Percentiles rank a stretch among this genome's conserved stretches.
Evolutionary conservation across 768 basidiomycete species (phyloP).

Genomic region (Epithele typhae): DNA sequence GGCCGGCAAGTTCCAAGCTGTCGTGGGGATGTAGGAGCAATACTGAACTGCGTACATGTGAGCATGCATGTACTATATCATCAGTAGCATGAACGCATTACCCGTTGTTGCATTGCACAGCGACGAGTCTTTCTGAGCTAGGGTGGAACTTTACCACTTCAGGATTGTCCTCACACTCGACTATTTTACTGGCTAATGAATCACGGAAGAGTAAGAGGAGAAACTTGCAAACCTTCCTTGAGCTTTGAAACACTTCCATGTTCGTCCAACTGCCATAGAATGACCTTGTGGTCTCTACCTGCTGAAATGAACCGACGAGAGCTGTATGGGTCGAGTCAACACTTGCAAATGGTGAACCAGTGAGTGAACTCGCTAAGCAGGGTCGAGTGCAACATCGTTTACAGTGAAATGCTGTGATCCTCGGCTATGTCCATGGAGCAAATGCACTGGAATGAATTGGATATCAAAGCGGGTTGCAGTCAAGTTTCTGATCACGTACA

Average conservation of each 20-base stretch:
- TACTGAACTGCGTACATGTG: too few species aligned
- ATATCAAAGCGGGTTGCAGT: too few species aligned
- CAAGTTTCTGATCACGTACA: background rate
- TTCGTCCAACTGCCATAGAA: conserved; percentile 44
- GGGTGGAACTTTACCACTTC: conserved; percentile 12
- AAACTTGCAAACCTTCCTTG: too few species aligned
- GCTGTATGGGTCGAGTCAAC: conserved; percentile 21
- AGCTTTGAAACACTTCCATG: too few species aligned
- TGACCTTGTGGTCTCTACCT: conserved; percentile 41
- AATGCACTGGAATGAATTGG: too few species aligned
- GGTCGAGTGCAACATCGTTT: conserved; percentile 52
- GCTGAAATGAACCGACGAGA: conserved; percentile 39
- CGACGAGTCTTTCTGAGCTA: background rate
- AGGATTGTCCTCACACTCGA: conserved; percentile 4
- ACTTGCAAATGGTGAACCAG: background rate
- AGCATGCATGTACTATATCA: too few species aligned
- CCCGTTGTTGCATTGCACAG: conserved; percentile 15
- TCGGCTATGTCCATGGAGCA: too few species aligned
- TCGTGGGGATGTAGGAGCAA: too few species aligned
- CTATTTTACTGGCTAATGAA: background rate
- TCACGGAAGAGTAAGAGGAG: too few species aligned
- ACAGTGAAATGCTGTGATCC: conserved; percentile 41
- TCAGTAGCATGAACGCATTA: background rate
- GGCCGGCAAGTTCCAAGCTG: too few species aligned
- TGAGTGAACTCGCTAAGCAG: conserved; percentile 33